These are phyloP conservation scores for Neurospora terricola DNA, from an alignment of 495 filamentous ascomycete genomes.

Conservation along the genomic window DNA sequence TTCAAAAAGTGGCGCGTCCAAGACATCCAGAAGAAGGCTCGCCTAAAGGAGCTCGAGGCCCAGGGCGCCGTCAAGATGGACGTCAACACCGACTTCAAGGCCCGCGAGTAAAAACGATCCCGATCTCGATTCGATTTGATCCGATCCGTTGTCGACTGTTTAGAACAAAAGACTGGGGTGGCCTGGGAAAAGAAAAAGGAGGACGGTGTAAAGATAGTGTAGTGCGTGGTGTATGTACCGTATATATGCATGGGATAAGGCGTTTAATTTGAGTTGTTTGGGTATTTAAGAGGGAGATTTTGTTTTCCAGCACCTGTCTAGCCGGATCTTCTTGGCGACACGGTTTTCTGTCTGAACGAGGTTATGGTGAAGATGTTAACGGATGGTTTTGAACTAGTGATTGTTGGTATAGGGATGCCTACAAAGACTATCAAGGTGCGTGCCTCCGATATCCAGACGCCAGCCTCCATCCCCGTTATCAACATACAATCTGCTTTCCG, in stretches of 20 bases:
- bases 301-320: background rate
- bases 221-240: background rate
- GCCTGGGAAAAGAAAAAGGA: background rate
- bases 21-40: slow-evolving; percentile 74
- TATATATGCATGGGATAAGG: background rate
- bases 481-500: background rate
- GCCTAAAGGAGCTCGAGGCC: slow-evolving; percentile 64
- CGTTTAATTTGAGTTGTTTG: background rate
- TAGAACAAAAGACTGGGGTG: background rate
- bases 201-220: background rate
- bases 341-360: background rate
- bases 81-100: slow-evolving; percentile 19
- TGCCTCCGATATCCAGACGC: background rate
- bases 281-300: background rate
- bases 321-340: too few species aligned
- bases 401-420: background rate
- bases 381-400: background rate
- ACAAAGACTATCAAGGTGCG: background rate
- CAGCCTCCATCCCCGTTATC: background rate
- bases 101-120: background rate
- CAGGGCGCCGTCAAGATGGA: slow-evolving; percentile 63
- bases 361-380: background rate
- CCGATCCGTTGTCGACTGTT: too few species aligned
- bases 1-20: slow-evolving; percentile 94
- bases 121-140: background rate